Percentiles rank a stretch among this genome's conserved stretches.
Evolutionary conservation across 2,329 filamentous ascomycete species (phyloP).

Genomic region (Paecilomyces niveus): DNA sequence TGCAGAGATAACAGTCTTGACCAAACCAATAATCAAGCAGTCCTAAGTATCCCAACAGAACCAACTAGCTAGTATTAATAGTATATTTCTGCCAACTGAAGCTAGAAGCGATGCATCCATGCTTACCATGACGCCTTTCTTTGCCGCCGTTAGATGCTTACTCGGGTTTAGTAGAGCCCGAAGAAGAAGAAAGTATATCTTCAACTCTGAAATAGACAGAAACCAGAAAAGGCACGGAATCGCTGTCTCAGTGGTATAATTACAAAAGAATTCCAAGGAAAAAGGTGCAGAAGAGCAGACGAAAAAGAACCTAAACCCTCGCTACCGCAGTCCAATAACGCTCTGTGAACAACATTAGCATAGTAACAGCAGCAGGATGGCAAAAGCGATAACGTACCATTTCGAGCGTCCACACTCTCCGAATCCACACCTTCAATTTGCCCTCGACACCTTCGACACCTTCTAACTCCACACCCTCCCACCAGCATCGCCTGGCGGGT

Average conservation of each 20-base stretch:
- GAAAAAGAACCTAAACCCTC: conserved; percentile 1
- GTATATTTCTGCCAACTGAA: neutral
- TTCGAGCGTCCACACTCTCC: conserved; percentile 95
- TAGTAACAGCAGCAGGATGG: neutral
- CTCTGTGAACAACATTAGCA: conserved; percentile 46
- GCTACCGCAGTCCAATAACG: conserved; percentile 69
- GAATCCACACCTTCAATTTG: conserved; percentile 94
- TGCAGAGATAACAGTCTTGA: neutral
- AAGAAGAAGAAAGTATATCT: conserved; percentile 11
- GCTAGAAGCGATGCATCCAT: neutral
- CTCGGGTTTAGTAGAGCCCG: neutral
- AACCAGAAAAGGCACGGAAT: conserved; percentile 7
- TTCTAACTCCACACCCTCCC: conserved; percentile 92
- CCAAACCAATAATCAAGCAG: neutral
- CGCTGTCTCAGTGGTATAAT: conserved; percentile 7
- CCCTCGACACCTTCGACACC: conserved; percentile 85
- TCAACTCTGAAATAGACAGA: conserved; percentile 11
- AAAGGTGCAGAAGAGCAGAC: conserved; percentile 14
- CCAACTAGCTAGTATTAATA: neutral
- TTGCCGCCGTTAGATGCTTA: conserved; percentile 2
- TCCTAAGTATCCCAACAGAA: neutral
- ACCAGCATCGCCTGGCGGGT: conserved; percentile 93
- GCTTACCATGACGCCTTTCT: conserved; percentile 14
- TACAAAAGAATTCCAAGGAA: conserved; percentile 10
- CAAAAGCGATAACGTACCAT: conserved; percentile 54